These are phyloP conservation scores for Kregervanrija fluxuum DNA, from an alignment of 805 yeast species.

Conservation along the genomic window DNA sequence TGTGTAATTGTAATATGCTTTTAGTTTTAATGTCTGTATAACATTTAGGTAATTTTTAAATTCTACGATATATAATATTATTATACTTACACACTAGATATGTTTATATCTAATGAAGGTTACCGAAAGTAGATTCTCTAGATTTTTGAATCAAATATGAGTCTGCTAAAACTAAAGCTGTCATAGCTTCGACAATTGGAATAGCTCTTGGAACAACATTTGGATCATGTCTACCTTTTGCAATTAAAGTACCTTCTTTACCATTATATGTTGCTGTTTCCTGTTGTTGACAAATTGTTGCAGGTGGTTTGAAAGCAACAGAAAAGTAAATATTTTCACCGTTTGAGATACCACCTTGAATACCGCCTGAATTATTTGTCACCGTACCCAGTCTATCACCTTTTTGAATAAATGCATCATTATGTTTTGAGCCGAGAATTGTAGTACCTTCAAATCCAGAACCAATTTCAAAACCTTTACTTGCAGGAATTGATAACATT, in stretches of 20 bases:
- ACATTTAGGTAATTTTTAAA: neutral
- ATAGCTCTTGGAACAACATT: constrained; percentile 98
- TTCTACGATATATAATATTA: neutral
- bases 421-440: constrained; percentile 90
- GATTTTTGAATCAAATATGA: constrained; percentile 78
- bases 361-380: constrained; percentile 94
- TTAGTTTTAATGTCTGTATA: neutral
- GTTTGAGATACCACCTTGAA: constrained; percentile 96
- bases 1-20: neutral
- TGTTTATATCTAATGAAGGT: constrained; percentile 17
- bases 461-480: constrained; percentile 97
- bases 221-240: constrained; percentile 98
- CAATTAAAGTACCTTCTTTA: constrained; percentile 77
- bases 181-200: constrained; percentile 97
- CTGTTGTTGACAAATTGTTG: constrained; percentile 93
- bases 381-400: constrained; percentile 67
- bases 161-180: constrained; percentile 91
- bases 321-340: constrained; percentile 94
- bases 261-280: constrained; percentile 86
- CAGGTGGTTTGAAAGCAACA: constrained; percentile 97
- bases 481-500: constrained; percentile 95
- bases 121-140: constrained; percentile 51
- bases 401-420: constrained; percentile 71
- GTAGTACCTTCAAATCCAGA: constrained; percentile 89
- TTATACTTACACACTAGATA: neutral